Evolutionary conservation across 495 filamentous ascomycete genomes (phyloP).

Genomic region (Letharia columbiana): DNA sequence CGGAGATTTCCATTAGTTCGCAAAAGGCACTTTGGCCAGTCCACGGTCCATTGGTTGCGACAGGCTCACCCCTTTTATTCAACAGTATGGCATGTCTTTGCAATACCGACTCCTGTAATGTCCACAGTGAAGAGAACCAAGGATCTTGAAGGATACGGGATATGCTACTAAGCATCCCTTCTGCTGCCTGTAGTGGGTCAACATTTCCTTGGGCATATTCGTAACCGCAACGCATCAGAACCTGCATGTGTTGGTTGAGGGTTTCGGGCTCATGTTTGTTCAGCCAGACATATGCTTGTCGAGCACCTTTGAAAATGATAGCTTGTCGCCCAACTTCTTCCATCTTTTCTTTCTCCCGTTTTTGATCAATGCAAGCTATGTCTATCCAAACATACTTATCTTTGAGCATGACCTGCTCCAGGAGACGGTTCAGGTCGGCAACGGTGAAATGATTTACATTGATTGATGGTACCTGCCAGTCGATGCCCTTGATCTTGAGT

Average conservation of each 20-base stretch:
- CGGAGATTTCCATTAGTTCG: not conserved
- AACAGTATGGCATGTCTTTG: not conserved
- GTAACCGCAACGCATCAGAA: not conserved
- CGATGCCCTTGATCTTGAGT: not conserved
- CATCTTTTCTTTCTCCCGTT: not conserved
- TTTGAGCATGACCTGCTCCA: not conserved
- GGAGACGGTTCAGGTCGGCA: not conserved
- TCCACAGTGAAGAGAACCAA: not conserved
- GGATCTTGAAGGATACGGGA: not conserved
- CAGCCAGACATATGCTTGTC: conserved; percentile 10
- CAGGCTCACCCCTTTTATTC: not conserved
- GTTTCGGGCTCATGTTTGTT: conserved; percentile 5
- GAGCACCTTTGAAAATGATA: conserved; percentile 2
- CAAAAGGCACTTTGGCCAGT: not conserved
- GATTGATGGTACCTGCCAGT: not conserved
- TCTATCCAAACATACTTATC: not conserved
- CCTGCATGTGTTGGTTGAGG: not conserved
- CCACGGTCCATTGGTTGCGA: not conserved
- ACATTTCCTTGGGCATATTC: not conserved
- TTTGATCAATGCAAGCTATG: not conserved
- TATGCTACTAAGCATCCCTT: not conserved
- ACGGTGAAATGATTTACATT: not conserved
- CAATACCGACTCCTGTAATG: not conserved
- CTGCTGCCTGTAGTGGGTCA: not conserved
- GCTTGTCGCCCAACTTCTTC: conserved; percentile 1